Evolutionary conservation across 1,284 basidiomycete genomes (phyloP), one percentile per base, ranked within the genome.

Genomic region (Melampsora americana): DNA sequence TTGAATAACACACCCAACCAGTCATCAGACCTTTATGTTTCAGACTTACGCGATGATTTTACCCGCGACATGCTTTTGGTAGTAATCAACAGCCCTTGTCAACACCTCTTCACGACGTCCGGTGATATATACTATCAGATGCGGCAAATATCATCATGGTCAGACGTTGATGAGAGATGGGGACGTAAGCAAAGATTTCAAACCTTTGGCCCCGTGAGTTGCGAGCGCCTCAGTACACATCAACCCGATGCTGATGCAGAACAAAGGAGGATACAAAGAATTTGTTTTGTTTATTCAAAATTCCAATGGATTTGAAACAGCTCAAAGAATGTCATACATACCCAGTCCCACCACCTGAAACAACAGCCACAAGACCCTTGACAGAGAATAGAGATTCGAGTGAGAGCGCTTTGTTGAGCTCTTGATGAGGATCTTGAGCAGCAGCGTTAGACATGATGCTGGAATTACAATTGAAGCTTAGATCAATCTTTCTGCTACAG

Each of bases 271-370:
- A 16, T 1, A n/a, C n/a, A 18, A 56, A 56, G 6, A 11, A 42
- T 9, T 42, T 42, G 12, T 42, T 12, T 42, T 42, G 39, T 42
- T 12, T 1, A 12, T 42, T 12, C 20, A 6, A n/a, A 18, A 56
- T 28, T 5, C 12, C 20, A 28, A 4, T 16, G 53, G 53, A 23
- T 23, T 18, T 6, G 1, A 23, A 56, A 56, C 20, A 28, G 12
- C n/a, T 42, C 39, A n/a, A n/a, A n/a, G 5, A 42, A 9, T 42
- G 39, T 1, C 11, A 59, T 5, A 73, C 71, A 28, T 5, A 73
- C 71, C 71, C 71, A 46, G 71, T 73, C 42, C 71, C 71, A 35
- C 71, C 64, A 28, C 71, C 71, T 30, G 71, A 66, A 42, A 73
- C 60, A 18, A 73, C 71, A n/a, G 71, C 71, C 32, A 60, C 53